Evolutionary conservation across 768 basidiomycete genomes (phyloP).

Genomic region (Tricholoma sp.): DNA sequence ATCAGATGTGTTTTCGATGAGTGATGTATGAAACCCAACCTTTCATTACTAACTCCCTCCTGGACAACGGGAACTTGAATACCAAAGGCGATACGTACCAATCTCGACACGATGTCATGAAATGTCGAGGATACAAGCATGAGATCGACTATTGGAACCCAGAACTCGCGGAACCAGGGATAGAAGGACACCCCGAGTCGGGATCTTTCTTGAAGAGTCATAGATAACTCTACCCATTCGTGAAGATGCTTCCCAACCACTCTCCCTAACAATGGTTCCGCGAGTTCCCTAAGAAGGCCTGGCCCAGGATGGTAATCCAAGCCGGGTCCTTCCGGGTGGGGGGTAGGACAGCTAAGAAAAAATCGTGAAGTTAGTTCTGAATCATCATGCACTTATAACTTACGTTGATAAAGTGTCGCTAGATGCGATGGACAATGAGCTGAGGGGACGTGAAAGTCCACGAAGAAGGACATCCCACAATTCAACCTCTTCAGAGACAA

Average conservation of each 20-base stretch:
- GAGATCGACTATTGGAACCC: slow-evolving; percentile 4
- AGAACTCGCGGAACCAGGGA: slow-evolving; percentile 3
- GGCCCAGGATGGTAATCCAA: not conserved
- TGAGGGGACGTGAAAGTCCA: not conserved
- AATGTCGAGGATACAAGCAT: slow-evolving; percentile 6
- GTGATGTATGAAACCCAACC: not conserved
- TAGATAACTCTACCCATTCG: slow-evolving; percentile 1
- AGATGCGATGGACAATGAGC: slow-evolving; percentile 6
- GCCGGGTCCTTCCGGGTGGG: not conserved
- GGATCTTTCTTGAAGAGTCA: not conserved
- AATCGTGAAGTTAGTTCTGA: not conserved
- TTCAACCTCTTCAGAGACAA: not conserved
- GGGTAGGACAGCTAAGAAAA: not conserved
- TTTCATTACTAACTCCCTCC: not conserved
- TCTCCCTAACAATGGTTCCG: not conserved
- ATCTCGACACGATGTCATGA: slow-evolving; percentile 1
- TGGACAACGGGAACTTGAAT: not conserved
- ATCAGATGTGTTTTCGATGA: not conserved
- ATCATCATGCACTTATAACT: not conserved
- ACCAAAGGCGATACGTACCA: slow-evolving; percentile 9
- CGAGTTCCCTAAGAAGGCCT: not conserved
- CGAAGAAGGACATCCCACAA: not conserved
- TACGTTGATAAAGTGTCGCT: slow-evolving; percentile 10
- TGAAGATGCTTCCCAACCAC: slow-evolving; percentile 1
- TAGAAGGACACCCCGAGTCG: not conserved